Base-by-base conservation (phyloP, 768 basidiomycete species). In the Leccinum variicolor region DNA sequence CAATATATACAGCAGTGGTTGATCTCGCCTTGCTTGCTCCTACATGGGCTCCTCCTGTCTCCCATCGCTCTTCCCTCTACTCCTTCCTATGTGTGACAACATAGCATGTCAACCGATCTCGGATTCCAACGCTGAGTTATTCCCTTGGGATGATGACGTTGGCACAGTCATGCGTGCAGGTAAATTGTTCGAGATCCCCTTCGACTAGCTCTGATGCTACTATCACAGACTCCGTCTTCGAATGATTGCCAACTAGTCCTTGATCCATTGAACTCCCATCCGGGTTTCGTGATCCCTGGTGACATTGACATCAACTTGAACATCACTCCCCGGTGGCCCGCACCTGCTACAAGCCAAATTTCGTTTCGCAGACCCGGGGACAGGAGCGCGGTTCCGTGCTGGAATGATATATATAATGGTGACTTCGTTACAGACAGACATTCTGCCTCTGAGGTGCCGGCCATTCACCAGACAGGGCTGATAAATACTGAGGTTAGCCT, bases 1-100 rank as follows among this genome's bases (percentile, higher is more conserved):
- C 31, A n/a, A 33, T 13, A 49, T 62, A 55, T 64, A 65, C 53
- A 17, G 10, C 23, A 28, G 14, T 34, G 33, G 39, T 47, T 21
- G 29, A 45, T 10, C 31, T 39, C 13, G 3, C 9, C 1, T 25
- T 39, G 23, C 17, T 6, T 52, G 28, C 13, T 21, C 39, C 45
- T 9, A n/a, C 46, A 21, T 26, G 1, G n/a, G 14, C 10, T 2
- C 10, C 10, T 25, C 7, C 41, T 4, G 25, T 29, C 45, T 15
- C 47, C 26, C 31, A 19, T 21, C 3, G 7, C n/a, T 10, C 29
- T 36, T 33, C 6, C 33, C 10, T 45, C 15, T 11, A 31, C 15
- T 26, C 5, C 1, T 39, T 19, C 19, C n/a, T 14, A 59, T 59
- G 54, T 2, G 13, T 19, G 17, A 54, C 11, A 46, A 10, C 3